phyloP scores from a whole-genome alignment of 345 rosid species.

The Anacardium occidentale region DNA sequence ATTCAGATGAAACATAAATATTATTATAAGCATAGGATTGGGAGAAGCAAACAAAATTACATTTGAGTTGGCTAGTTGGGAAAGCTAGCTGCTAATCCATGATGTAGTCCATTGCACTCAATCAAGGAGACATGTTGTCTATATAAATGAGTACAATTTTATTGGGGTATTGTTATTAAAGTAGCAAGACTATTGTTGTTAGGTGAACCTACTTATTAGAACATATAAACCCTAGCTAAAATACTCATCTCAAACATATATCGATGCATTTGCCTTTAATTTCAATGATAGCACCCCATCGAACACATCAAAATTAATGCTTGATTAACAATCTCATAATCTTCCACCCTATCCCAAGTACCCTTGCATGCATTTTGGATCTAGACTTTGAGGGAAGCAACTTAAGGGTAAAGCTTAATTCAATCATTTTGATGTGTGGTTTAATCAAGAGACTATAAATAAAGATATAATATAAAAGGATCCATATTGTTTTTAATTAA shows the following conservation, averaged over 20 bases:
- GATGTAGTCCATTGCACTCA: slow-evolving; percentile 45
- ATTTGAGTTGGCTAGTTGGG: background rate
- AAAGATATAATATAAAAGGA: background rate
- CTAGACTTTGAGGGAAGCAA: slow-evolving; percentile 11
- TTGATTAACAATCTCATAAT: too few relatives aligned
- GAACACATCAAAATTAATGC: too few relatives aligned
- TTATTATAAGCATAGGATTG: background rate
- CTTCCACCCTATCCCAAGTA: background rate
- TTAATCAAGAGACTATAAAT: background rate
- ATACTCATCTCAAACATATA: slow-evolving; percentile 16
- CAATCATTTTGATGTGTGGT: background rate
- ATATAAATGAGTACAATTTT: slow-evolving; percentile 38
- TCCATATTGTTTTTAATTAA: background rate
- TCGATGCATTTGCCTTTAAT: slow-evolving; percentile 26
- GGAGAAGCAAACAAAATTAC: background rate
- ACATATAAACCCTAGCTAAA: slow-evolving; percentile 29
- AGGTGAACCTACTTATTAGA: slow-evolving; percentile 55
- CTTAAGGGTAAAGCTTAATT: background rate
- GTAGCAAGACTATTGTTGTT: slow-evolving; percentile 33
- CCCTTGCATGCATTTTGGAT: slow-evolving; percentile 9
- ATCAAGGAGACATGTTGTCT: slow-evolving; percentile 75
- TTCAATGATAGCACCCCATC: slow-evolving; percentile 29
- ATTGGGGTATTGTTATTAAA: slow-evolving; percentile 32
- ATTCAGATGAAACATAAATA: too few relatives aligned
- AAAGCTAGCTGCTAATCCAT: slow-evolving; percentile 11